Percentiles rank a stretch among this genome's conserved stretches.
Evolutionary conservation across 257 asterid genomes (phyloP).

Genomic region (Oldenlandia corymbosa): DNA sequence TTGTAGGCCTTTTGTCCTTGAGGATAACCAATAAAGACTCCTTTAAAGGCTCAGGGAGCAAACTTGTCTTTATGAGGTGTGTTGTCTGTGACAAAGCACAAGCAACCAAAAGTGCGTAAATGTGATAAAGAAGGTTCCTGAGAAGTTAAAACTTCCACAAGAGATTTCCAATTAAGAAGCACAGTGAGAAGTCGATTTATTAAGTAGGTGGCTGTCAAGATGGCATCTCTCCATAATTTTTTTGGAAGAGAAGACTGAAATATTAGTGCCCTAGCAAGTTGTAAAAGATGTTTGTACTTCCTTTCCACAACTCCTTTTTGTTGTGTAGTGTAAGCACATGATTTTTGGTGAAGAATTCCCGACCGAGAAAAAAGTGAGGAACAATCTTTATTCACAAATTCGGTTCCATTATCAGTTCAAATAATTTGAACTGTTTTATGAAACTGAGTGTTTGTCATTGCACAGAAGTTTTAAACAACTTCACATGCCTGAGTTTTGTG

Average conservation of each 20-base stretch:
- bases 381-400: not conserved
- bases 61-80: not conserved
- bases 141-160: not conserved
- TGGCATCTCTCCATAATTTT: not conserved
- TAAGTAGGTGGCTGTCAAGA: not conserved
- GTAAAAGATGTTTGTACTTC: not conserved
- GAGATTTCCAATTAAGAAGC: not conserved
- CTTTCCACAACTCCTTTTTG: not conserved
- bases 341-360: not conserved
- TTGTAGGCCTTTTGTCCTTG: not conserved
- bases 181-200: not conserved
- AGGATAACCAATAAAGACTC: not conserved
- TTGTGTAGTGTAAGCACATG: not conserved
- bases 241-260: not conserved
- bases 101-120: not conserved
- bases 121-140: not conserved
- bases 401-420: not conserved
- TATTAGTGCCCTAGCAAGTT: not conserved
- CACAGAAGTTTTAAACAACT: too few relatives aligned
- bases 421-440: not conserved
- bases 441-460: not conserved
- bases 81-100: not conserved
- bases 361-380: not conserved
- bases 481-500: not conserved
- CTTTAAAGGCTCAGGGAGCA: not conserved